Conservation (phyloP, 2,329 filamentous ascomycete genomes). For the Alternaria hordeiaustralica region DNA sequence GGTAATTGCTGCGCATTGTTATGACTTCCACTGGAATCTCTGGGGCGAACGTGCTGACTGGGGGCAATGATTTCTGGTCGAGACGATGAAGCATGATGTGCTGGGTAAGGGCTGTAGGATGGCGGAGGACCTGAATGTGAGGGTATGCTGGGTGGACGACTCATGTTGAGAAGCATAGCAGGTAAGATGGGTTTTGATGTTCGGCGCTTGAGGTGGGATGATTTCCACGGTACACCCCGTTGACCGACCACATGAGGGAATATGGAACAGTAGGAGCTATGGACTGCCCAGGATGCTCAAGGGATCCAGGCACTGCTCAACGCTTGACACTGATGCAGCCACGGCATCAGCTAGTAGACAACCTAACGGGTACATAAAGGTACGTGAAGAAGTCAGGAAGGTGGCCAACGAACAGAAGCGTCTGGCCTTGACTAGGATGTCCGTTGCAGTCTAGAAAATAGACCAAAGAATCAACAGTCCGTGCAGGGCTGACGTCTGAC, state of each 20-base stretch:
- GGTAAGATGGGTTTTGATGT: constrained; percentile 30
- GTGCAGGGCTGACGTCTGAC: constrained; percentile 50
- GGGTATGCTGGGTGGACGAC: constrained; percentile 84
- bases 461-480: constrained; percentile 46
- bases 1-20: constrained; percentile 45
- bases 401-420: constrained; percentile 37
- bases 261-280: constrained; percentile 40
- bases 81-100: constrained; percentile 33
- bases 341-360: constrained; percentile 41
- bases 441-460: constrained; percentile 40
- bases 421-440: constrained; percentile 43
- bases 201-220: constrained; percentile 37
- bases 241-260: constrained; percentile 41
- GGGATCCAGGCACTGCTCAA: constrained; percentile 34
- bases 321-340: constrained; percentile 38
- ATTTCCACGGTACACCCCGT: constrained; percentile 40
- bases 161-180: constrained; percentile 68
- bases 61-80: constrained; percentile 33
- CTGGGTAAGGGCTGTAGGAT: constrained; percentile 39
- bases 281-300: constrained; percentile 29
- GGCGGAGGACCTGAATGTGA: constrained; percentile 65
- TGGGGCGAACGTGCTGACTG: constrained; percentile 33
- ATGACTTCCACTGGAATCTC: constrained; percentile 34
- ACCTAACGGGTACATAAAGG: constrained; percentile 38
- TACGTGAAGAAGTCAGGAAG: constrained; percentile 33